Conservation (phyloP, 805 yeast species). For the Tetrapisispora fleetii region DNA sequence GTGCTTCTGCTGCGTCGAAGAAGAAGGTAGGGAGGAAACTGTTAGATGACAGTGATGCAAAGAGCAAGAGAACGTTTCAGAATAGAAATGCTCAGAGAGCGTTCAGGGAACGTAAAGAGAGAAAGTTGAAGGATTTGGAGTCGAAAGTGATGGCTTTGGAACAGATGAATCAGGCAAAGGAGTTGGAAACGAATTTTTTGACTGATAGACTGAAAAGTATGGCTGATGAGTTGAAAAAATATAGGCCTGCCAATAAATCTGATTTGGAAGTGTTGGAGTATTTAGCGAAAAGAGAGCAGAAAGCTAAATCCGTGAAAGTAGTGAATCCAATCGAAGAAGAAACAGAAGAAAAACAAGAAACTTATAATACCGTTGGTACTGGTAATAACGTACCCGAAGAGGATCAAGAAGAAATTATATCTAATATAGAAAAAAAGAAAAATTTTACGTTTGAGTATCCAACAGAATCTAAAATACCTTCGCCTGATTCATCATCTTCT, state of each 20-base stretch:
- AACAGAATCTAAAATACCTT: background rate
- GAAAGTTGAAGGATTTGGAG: slow-evolving; percentile 76
- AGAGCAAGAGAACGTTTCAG: slow-evolving; percentile 85
- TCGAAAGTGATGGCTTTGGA: slow-evolving; percentile 68
- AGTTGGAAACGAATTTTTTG: slow-evolving; percentile 64
- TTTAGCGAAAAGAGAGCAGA: slow-evolving; percentile 12
- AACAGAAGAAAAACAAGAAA: background rate
- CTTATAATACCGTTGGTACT: slow-evolving; percentile 4
- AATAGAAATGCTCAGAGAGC: slow-evolving; percentile 97
- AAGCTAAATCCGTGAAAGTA: background rate
- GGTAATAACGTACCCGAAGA: background rate
- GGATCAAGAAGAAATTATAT: slow-evolving; percentile 2
- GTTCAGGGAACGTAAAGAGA: slow-evolving; percentile 86
- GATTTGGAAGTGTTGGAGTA: slow-evolving; percentile 23
- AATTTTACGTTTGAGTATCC: slow-evolving; percentile 48
- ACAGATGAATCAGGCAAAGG: slow-evolving; percentile 54
- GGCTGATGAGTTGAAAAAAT: slow-evolving; percentile 58
- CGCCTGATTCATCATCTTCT: background rate
- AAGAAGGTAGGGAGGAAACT: slow-evolving; percentile 3
- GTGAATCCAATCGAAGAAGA: background rate
- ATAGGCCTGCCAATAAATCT: slow-evolving; percentile 34
- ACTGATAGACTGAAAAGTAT: slow-evolving; percentile 68
- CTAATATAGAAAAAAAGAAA: slow-evolving; percentile 14
- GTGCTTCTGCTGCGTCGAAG: background rate
- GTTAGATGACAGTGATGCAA: slow-evolving; percentile 55